Conservation (phyloP, 352 stramenopile genomes). For the Pythium coloratum region DNA sequence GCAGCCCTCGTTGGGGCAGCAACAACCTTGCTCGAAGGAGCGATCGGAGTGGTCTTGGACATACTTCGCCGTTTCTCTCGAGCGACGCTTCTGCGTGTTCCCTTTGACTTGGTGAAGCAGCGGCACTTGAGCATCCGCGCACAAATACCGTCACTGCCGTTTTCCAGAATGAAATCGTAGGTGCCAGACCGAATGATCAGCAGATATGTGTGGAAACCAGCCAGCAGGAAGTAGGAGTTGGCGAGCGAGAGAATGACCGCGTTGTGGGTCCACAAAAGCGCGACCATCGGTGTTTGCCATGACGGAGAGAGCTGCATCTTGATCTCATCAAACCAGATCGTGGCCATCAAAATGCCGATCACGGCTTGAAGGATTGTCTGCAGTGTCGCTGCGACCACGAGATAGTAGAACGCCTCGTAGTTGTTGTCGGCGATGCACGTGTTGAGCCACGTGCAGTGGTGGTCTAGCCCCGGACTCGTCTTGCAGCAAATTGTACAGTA, state of each 20-base stretch:
- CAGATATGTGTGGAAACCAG: conserved; percentile 79
- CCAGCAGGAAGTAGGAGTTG: conserved; percentile 71
- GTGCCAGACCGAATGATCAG: conserved; percentile 68
- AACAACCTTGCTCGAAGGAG: conserved; percentile 30
- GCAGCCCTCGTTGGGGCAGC: conserved; percentile 6
- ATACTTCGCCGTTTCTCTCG: conserved; percentile 31
- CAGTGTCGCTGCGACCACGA: conserved; percentile 62
- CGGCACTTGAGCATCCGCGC: conserved; percentile 77
- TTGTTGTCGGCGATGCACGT: conserved; percentile 85
- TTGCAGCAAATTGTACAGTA: conserved; percentile 88
- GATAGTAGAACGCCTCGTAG: conserved; percentile 82
- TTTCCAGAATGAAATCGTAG: conserved; percentile 85
- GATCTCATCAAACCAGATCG: conserved; percentile 62
- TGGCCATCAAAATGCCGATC: conserved; percentile 77
- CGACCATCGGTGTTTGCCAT: conserved; percentile 47
- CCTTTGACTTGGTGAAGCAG: conserved; percentile 46
- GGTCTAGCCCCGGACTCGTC: conserved; percentile 73
- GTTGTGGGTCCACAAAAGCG: conserved; percentile 80
- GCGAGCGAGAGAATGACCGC: conserved; percentile 49
- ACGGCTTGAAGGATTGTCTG: conserved; percentile 64
- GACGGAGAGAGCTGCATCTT: conserved; percentile 36
- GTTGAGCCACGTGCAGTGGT: conserved; percentile 89
- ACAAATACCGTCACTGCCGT: conserved; percentile 72
- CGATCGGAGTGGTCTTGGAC: conserved; percentile 24
- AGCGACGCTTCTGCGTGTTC: conserved; percentile 36